These are phyloP conservation scores for Colletotrichum sp. DNA, from an alignment of 2,329 filamentous ascomycete species.

Conservation along the genomic window DNA sequence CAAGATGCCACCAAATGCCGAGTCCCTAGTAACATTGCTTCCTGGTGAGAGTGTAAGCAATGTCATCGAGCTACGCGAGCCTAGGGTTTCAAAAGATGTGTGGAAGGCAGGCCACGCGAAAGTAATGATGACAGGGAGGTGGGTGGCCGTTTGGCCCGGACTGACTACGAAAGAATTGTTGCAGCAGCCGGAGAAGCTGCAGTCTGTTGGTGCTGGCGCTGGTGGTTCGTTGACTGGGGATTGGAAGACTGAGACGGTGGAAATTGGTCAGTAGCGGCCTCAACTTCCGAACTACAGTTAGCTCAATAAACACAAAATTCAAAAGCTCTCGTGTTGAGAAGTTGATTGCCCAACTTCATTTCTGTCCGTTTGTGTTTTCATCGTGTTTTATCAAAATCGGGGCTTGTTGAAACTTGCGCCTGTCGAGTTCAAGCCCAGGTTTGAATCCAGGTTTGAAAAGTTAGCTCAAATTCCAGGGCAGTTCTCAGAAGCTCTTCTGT, in stretches of 20 bases:
- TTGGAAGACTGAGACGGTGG: background rate
- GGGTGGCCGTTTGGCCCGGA: constrained; percentile 39
- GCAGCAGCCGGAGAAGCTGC: background rate
- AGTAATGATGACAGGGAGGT: constrained; percentile 40
- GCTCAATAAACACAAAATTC: background rate
- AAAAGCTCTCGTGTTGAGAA: no score
- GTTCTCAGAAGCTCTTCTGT: no score
- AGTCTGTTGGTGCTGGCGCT: constrained; percentile 1
- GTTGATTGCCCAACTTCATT: no score
- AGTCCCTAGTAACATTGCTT: constrained; percentile 42
- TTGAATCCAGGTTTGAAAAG: no score
- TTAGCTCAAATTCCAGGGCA: no score
- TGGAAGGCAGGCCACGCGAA: constrained; percentile 34
- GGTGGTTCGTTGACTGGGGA: background rate
- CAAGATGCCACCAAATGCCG: constrained; percentile 43
- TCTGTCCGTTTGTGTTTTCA: no score
- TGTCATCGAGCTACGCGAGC: constrained; percentile 40
- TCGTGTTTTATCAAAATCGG: no score
- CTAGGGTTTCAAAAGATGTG: constrained; percentile 35
- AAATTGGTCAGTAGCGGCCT: background rate
- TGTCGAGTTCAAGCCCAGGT: no score
- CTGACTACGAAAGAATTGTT: background rate
- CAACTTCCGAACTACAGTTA: rapidly evolving
- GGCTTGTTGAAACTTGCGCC: no score
- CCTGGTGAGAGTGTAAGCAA: constrained; percentile 38